phyloP scores from a whole-genome alignment of 345 rosid species.

The Lepidium sativum region DNA sequence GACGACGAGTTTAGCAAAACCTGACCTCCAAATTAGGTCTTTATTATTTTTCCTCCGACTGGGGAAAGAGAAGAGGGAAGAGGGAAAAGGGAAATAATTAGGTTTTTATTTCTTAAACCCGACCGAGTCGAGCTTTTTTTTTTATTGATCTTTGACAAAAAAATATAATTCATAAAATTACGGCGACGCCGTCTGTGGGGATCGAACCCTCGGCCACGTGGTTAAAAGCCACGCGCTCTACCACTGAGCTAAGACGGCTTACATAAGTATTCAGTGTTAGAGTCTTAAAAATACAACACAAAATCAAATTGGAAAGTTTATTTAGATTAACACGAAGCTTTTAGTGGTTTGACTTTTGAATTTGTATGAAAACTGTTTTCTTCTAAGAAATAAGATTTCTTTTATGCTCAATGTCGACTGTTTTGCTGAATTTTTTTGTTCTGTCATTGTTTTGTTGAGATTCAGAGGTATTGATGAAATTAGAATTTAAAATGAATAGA shows the following conservation, averaged over 20 bases:
- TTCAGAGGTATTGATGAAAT: too few relatives aligned
- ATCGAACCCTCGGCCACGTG: constrained; percentile 87
- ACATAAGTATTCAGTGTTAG: too few relatives aligned
- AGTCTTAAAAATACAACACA: too few relatives aligned
- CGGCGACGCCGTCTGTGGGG: constrained; percentile 51
- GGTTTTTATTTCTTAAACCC: background rate
- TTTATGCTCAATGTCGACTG: too few relatives aligned
- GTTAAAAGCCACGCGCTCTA: constrained; percentile 87
- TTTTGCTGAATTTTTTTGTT: too few relatives aligned
- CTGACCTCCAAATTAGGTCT: background rate
- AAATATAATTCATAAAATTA: background rate
- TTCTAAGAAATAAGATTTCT: too few relatives aligned
- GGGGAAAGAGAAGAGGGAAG: background rate
- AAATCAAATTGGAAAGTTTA: too few relatives aligned
- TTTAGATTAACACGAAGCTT: too few relatives aligned
- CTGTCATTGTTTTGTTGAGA: too few relatives aligned
- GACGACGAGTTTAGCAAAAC: background rate
- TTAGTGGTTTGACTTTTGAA: too few relatives aligned
- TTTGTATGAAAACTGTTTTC: too few relatives aligned
- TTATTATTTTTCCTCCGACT: background rate
- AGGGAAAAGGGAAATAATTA: background rate
- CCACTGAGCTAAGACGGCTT: constrained; percentile 78
- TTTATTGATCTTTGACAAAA: background rate
- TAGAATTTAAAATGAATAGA: too few relatives aligned
- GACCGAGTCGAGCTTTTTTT: background rate